Conservation (phyloP, 23 red algal genomes). For the Gracilaria gracilis region DNA sequence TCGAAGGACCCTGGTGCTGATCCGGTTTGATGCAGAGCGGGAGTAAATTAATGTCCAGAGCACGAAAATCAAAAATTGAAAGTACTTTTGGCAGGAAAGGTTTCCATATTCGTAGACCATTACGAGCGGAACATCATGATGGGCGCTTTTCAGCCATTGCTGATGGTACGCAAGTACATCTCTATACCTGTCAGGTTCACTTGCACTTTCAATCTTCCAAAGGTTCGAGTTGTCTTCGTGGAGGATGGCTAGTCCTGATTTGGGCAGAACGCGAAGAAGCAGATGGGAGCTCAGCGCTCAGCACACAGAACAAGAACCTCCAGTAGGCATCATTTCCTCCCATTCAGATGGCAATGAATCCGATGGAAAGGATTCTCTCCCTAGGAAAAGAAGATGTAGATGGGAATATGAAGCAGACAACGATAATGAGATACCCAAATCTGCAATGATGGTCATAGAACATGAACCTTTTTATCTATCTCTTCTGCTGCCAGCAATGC, state of each 20-base stretch:
- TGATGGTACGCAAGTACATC: too few relatives aligned
- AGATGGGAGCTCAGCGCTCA: neutral
- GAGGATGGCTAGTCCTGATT: neutral
- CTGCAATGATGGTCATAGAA: neutral
- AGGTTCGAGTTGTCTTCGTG: too few relatives aligned
- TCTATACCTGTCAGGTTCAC: too few relatives aligned
- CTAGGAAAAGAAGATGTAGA: neutral
- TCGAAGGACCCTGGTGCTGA: neutral
- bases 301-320: neutral
- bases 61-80: neutral
- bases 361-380: neutral
- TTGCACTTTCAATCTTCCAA: too few relatives aligned
- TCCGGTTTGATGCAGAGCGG: neutral
- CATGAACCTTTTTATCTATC: neutral
- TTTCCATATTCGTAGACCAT: too few relatives aligned
- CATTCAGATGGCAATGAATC: neutral
- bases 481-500: neutral
- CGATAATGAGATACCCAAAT: neutral
- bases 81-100: too few relatives aligned
- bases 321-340: neutral
- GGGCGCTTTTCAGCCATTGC: too few relatives aligned
- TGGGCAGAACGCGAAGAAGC: neutral
- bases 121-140: too few relatives aligned
- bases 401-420: neutral
- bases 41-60: neutral